Conservation (phyloP, 352 stramenopile species). For the Pythium monospermum region DNA sequence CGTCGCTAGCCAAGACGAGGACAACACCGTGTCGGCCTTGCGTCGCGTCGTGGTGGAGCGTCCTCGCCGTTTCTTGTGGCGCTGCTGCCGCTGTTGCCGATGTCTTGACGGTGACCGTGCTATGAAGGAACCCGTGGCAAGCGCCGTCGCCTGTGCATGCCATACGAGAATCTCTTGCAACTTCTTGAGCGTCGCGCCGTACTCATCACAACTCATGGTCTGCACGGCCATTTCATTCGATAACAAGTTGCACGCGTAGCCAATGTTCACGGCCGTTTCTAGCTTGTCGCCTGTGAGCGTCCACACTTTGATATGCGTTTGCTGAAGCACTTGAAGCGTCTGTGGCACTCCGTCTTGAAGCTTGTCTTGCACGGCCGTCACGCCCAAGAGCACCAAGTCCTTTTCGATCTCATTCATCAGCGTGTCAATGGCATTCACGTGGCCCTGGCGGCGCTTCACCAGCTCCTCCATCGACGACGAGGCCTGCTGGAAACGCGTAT, state of each 20-base stretch:
- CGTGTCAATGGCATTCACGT: slow-evolving; percentile 62
- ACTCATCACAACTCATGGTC: slow-evolving; percentile 54
- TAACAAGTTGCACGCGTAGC: slow-evolving; percentile 86
- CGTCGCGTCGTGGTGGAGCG: not conserved
- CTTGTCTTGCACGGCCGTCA: slow-evolving; percentile 93
- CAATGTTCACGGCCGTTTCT: slow-evolving; percentile 95
- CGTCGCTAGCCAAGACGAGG: not conserved
- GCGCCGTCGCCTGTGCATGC: slow-evolving; percentile 10
- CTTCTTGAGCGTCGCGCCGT: slow-evolving; percentile 41
- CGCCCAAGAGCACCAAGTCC: slow-evolving; percentile 73
- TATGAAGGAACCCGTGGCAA: not conserved
- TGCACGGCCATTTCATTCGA: slow-evolving; percentile 75
- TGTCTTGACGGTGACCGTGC: too few species aligned
- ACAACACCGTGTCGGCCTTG: not conserved
- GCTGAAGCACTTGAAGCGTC: slow-evolving; percentile 77
- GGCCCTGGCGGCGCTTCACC: slow-evolving; percentile 59
- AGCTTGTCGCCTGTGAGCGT: slow-evolving; percentile 94
- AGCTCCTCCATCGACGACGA: slow-evolving; percentile 64
- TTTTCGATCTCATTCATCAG: slow-evolving; percentile 83
- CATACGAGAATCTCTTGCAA: slow-evolving; percentile 43
- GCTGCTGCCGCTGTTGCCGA: too few species aligned
- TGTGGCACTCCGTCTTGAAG: slow-evolving; percentile 88
- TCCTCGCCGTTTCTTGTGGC: not conserved
- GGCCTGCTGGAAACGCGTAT: slow-evolving; percentile 44
- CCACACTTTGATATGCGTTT: slow-evolving; percentile 93